phyloP scores from a whole-genome alignment of 208 protist species.

The Leishmania tropica region DNA sequence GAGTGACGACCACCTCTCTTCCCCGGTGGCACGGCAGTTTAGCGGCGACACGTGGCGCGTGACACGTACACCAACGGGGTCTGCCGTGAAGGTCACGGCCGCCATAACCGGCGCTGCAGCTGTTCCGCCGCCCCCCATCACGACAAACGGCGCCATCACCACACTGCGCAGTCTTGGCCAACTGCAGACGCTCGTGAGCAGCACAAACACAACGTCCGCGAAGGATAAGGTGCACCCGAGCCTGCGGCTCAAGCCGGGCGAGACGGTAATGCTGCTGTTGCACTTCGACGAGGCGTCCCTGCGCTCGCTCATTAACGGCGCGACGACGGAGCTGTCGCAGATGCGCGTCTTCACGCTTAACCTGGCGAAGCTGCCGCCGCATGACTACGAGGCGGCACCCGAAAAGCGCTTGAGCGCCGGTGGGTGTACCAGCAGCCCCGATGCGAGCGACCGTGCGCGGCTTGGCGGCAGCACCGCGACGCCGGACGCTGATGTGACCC shows the following conservation, averaged over 20 bases:
- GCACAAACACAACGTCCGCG: slow-evolving; percentile 15
- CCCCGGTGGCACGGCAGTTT: neutral
- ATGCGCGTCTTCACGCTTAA: slow-evolving; percentile 71
- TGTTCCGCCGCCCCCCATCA: neutral
- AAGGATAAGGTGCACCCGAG: slow-evolving; percentile 12
- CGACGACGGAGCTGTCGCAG: slow-evolving; percentile 51
- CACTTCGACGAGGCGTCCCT: slow-evolving; percentile 37
- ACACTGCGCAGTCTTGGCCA: slow-evolving; percentile 43
- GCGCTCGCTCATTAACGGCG: slow-evolving; percentile 32
- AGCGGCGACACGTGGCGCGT: neutral
- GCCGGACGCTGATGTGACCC: neutral
- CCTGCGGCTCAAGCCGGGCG: slow-evolving; percentile 45
- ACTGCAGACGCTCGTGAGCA: slow-evolving; percentile 37
- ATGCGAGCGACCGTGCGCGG: neutral
- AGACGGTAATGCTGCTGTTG: slow-evolving; percentile 69
- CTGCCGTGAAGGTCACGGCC: neutral
- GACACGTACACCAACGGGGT: neutral
- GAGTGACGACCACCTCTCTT: neutral
- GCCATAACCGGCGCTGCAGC: neutral
- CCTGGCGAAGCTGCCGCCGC: slow-evolving; percentile 51
- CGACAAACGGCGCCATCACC: slow-evolving; percentile 41
- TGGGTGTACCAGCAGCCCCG: neutral
- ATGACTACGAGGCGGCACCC: slow-evolving; percentile 41
- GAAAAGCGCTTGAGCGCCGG: slow-evolving; percentile 2
- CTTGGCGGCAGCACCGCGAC: neutral